Evolutionary conservation across 1,284 basidiomycete genomes (phyloP), one percentile per base, ranked within the genome.

Genomic region (Caloboletus firmus): DNA sequence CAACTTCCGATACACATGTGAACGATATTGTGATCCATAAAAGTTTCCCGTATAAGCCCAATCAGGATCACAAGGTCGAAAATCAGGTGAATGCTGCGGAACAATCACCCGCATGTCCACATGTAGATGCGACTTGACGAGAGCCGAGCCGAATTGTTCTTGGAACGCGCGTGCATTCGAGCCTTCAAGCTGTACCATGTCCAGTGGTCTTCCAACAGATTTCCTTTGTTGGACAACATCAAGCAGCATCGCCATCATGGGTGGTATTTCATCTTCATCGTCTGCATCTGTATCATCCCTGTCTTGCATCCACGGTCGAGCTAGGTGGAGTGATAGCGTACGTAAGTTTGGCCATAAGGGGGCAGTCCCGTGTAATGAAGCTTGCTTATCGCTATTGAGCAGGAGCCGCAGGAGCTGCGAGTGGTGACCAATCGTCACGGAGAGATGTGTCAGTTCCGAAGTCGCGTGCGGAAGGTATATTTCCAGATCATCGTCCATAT

Each of bases 401-500:
- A 69, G 45, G 51, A 72, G 70, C 30, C 70, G 66, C 54, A 69
- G 52, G 9, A 72, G 64, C 48, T 70, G 67, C 42, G 67, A 64
- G 55, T 71, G 69, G 24, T 62, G 60, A 5, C 66, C 69, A 41
- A 72, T 60, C 24, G 70, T 69, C 34, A 69, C 62, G 17, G 69
- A 70, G 26, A 69, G 69, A 47, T 69, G 66, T 10, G 51, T 67
- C 37, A 69, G 51, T 30, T 71, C 67, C 50, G 70, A 66, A 9
- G 67, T 69, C 32, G 60, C 59, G 43, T 70, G 54, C 0, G 64
- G 63, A 39, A 69, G 70, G 22, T 70, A 69, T 55, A 69, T 68
- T 65, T 72, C 67, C 39, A 69, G 59, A 41, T 69, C 67, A 44
- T 72, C 68, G 47, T 70, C 70, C 60, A 69, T 71, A 32, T 70